Conservation (phyloP, 805 yeast genomes). For the Myxozyma neotropica region DNA sequence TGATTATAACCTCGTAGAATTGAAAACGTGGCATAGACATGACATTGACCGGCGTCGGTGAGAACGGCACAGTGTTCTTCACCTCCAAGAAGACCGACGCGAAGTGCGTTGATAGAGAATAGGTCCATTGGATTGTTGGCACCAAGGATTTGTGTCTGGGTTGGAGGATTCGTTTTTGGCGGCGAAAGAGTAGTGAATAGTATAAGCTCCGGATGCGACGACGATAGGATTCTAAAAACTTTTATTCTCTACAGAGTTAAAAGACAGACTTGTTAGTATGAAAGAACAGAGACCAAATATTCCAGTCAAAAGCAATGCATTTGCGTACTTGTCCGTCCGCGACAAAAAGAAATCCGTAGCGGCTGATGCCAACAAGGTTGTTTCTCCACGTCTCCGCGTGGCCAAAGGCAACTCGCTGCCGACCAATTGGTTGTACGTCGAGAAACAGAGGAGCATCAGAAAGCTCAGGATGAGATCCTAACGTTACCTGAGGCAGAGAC, state of each 20-base stretch:
- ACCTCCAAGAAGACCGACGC: conserved; percentile 23
- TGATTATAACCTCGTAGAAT: conserved; percentile 6
- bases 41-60: conserved; percentile 30
- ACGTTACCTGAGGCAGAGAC: neutral
- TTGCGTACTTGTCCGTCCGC: conserved; percentile 24
- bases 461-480: neutral
- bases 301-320: too few species aligned
- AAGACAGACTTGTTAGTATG: too few species aligned
- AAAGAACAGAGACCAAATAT: too few species aligned
- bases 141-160: conserved; percentile 22
- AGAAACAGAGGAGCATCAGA: conserved; percentile 9
- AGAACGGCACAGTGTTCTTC: conserved; percentile 29
- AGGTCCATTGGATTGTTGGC: conserved; percentile 27
- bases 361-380: conserved; percentile 17
- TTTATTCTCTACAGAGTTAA: conserved; percentile 13
- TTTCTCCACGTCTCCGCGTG: conserved; percentile 26
- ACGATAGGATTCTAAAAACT: conserved; percentile 17
- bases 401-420: conserved; percentile 9
- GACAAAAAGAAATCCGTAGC: conserved; percentile 22
- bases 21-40: conserved; percentile 19
- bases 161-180: conserved; percentile 23
- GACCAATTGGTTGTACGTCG: conserved; percentile 7
- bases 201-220: conserved; percentile 16
- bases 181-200: conserved; percentile 15
- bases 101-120: conserved; percentile 24